A percentile compares a stretch with the other conserved stretches of the same genome.
These are phyloP conservation scores for Fragaria nilgerrensis DNA, from an alignment of 306 rosid genomes.

Conservation along the genomic window DNA sequence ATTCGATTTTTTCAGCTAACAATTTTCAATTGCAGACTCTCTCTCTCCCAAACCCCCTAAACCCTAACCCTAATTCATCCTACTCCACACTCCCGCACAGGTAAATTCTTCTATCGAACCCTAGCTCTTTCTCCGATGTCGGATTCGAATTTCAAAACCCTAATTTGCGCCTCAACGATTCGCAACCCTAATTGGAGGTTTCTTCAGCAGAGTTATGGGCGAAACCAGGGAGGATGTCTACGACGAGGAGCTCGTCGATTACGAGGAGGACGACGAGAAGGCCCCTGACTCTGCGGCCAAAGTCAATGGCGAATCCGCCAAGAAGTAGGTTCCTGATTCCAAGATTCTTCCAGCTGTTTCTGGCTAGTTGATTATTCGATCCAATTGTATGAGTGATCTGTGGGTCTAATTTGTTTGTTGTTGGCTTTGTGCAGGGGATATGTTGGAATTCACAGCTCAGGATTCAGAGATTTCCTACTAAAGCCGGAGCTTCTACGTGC, in stretches of 20 bases:
- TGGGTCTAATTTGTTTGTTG: conserved; percentile 3
- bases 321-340: conserved; percentile 52
- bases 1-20: conserved; percentile 52
- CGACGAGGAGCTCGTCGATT: conserved; percentile 96
- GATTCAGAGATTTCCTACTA: conserved; percentile 96
- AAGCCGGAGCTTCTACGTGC: conserved; percentile 99
- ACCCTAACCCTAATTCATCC: conserved; percentile 34
- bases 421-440: conserved; percentile 59
- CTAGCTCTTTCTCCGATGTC: conserved; percentile 19
- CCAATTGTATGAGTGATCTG: neutral
- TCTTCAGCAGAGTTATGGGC: conserved; percentile 62
- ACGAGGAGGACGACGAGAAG: conserved; percentile 94
- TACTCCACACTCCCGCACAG: conserved; percentile 27
- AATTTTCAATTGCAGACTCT: conserved; percentile 77
- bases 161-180: conserved; percentile 12
- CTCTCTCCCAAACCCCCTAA: conserved; percentile 32
- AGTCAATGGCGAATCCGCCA: conserved; percentile 87
- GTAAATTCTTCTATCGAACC: conserved; percentile 46
- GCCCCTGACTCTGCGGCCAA: conserved; percentile 82
- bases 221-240: conserved; percentile 84
- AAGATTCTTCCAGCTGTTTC: neutral
- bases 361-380: neutral
- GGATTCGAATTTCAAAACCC: conserved; percentile 23
- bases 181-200: conserved; percentile 1
- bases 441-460: conserved; percentile 98